Evolutionary conservation across 2,329 filamentous ascomycete species (phyloP).

Genomic region (Diatrype stigma): DNA sequence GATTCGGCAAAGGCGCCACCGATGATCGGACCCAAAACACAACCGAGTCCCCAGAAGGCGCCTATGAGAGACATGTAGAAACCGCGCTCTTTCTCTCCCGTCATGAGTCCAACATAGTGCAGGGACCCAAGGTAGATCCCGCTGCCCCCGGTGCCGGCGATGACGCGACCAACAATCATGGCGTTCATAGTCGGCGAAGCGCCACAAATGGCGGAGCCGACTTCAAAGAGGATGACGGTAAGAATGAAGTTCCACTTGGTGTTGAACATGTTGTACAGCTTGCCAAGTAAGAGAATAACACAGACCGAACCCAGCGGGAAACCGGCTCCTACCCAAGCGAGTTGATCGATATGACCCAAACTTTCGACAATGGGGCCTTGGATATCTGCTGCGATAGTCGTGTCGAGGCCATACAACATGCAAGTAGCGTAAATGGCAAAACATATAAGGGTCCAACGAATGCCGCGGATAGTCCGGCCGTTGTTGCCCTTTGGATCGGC

Average conservation of each 20-base stretch:
- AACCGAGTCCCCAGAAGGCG: slow-evolving; percentile 33
- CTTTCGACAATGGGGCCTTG: slow-evolving; percentile 33
- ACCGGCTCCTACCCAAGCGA: slow-evolving; percentile 35
- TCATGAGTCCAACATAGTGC: no score
- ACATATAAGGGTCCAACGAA: slow-evolving; percentile 1
- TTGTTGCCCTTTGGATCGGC: no score
- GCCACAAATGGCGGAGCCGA: slow-evolving; percentile 36
- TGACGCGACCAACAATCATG: slow-evolving; percentile 43
- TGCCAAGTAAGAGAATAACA: slow-evolving; percentile 32
- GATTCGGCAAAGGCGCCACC: slow-evolving; percentile 42
- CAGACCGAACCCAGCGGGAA: slow-evolving; percentile 37
- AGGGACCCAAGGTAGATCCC: slow-evolving; percentile 39
- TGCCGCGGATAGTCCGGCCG: not conserved
- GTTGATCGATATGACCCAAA: slow-evolving; percentile 31
- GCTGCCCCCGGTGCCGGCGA: slow-evolving; percentile 40
- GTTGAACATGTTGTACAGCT: slow-evolving; percentile 37
- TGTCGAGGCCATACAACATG: slow-evolving; percentile 36
- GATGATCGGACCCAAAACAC: slow-evolving; percentile 38
- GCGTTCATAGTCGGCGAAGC: slow-evolving; percentile 40
- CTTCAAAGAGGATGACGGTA: slow-evolving; percentile 16
- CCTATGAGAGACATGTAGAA: slow-evolving; percentile 21
- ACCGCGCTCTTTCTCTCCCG: slow-evolving; percentile 18
- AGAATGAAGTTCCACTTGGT: slow-evolving; percentile 34
- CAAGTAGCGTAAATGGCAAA: slow-evolving; percentile 9
- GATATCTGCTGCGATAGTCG: slow-evolving; percentile 43